phyloP scores from a whole-genome alignment of 148 eudicot species.

The Amaranthus cruentus region DNA sequence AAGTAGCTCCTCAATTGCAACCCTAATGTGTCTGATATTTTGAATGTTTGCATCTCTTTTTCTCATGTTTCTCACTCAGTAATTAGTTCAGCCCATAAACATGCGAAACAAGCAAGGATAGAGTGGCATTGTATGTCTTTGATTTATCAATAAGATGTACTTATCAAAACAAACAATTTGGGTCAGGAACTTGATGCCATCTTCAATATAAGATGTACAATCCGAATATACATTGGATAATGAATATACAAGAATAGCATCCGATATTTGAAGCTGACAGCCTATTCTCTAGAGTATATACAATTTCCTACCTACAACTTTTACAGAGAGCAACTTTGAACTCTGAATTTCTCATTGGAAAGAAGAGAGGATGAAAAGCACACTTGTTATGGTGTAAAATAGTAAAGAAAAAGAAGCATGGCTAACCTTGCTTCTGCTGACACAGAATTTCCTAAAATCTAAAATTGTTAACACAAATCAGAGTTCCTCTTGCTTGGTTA shows the following conservation, averaged over 20 bases:
- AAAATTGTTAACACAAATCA: conserved; percentile 14
- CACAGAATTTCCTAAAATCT: conserved; percentile 17
- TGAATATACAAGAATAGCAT: conserved; percentile 28
- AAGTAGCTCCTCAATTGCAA: too few species aligned
- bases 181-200: conserved; percentile 4
- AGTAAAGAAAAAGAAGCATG: conserved; percentile 4
- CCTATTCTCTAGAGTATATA: conserved; percentile 26
- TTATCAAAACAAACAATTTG: neutral
- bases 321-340: conserved; percentile 10
- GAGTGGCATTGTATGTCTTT: too few species aligned
- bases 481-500: conserved; percentile 19
- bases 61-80: too few species aligned
- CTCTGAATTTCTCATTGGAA: conserved; percentile 1
- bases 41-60: too few species aligned
- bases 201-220: conserved; percentile 20
- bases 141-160: too few species aligned
- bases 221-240: conserved; percentile 11
- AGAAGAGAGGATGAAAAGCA: neutral
- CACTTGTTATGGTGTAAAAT: conserved; percentile 21
- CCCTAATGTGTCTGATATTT: too few species aligned
- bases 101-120: too few species aligned
- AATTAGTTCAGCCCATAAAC: too few species aligned
- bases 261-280: conserved; percentile 20
- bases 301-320: conserved; percentile 24
- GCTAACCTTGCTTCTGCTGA: conserved; percentile 21